phyloP scores from a whole-genome alignment of 2,329 filamentous ascomycete species.

The Arthrobotrys sphaeroides region DNA sequence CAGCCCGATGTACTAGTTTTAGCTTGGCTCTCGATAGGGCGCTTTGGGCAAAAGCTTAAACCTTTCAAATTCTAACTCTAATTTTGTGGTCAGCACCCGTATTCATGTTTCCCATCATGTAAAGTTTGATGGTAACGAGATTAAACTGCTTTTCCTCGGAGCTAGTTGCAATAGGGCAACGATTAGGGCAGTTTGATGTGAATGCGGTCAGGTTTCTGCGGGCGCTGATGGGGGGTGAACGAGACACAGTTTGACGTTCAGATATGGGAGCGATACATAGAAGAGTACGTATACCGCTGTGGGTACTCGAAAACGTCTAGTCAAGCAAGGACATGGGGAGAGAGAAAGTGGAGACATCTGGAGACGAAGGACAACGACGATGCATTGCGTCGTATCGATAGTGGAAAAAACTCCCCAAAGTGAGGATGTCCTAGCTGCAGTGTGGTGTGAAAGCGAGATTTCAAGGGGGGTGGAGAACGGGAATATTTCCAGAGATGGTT shows the following conservation, averaged over 20 bases:
- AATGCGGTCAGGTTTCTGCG: background rate
- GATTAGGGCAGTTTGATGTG: background rate
- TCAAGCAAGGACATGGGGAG: background rate
- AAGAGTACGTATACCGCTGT: background rate
- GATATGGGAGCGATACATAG: background rate
- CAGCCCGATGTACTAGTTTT: conserved; percentile 27
- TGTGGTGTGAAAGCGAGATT: background rate
- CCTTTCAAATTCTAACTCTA: conserved; percentile 32
- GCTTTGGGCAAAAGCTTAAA: conserved; percentile 41
- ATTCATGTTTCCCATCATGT: conserved; percentile 29
- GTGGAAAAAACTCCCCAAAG: background rate
- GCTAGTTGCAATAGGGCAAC: conserved; percentile 2
- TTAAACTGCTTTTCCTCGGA: conserved; percentile 1
- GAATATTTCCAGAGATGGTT: conserved; percentile 6
- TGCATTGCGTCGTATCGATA: conserved; percentile 9
- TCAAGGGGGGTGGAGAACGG: background rate
- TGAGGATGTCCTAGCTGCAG: background rate
- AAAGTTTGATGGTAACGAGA: conserved; percentile 8
- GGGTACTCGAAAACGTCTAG: background rate
- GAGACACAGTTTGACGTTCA: conserved; percentile 7
- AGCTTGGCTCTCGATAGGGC: conserved; percentile 14
- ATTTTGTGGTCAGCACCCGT: conserved; percentile 5
- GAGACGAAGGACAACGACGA: background rate
- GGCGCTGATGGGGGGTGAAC: background rate
- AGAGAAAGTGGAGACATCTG: conserved; percentile 5